Percentiles rank a stretch among this genome's conserved stretches.
These are phyloP conservation scores for Tricholoma furcatifolium DNA, from an alignment of 768 basidiomycete genomes.

Conservation along the genomic window DNA sequence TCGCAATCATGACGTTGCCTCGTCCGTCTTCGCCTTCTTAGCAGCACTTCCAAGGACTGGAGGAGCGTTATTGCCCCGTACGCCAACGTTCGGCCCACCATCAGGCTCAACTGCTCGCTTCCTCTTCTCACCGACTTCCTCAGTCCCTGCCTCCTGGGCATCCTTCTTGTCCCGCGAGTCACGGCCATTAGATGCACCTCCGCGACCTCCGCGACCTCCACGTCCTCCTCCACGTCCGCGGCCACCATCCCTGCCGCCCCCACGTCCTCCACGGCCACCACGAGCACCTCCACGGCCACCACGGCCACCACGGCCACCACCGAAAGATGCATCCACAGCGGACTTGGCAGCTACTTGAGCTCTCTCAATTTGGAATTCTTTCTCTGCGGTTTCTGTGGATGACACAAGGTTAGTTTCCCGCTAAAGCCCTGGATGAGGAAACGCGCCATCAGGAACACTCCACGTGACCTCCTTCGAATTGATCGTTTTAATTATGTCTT, in stretches of 20 bases:
- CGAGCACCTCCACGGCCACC: slow-evolving; percentile 26
- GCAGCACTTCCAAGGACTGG: slow-evolving; percentile 37
- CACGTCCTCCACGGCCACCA: slow-evolving; percentile 34
- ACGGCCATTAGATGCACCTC: slow-evolving; percentile 17
- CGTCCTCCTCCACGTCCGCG: slow-evolving; percentile 42
- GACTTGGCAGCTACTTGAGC: slow-evolving; percentile 65
- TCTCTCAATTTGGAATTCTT: slow-evolving; percentile 70
- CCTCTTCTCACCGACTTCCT: slow-evolving; percentile 66
- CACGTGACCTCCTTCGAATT: slow-evolving; percentile 66
- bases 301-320: slow-evolving; percentile 25
- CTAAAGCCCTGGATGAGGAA: no score
- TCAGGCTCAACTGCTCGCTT: slow-evolving; percentile 79
- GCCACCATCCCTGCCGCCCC: slow-evolving; percentile 48
- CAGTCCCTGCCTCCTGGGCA: slow-evolving; percentile 37
- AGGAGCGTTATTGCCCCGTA: slow-evolving; percentile 63
- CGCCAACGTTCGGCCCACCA: slow-evolving; percentile 67
- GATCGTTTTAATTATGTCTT: slow-evolving; percentile 61
- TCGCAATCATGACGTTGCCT: slow-evolving; percentile 17
- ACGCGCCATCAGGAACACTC: slow-evolving; percentile 59
- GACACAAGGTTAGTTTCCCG: background rate
- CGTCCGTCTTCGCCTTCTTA: slow-evolving; percentile 46
- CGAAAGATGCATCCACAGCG: slow-evolving; percentile 30
- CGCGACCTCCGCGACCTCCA: slow-evolving; percentile 40
- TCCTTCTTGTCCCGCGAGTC: slow-evolving; percentile 36
- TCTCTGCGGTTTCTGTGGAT: slow-evolving; percentile 65